Evolutionary conservation across 257 asterid genomes (phyloP), one percentile per base, ranked within the genome.

Genomic region (Solanum arcanum): DNA sequence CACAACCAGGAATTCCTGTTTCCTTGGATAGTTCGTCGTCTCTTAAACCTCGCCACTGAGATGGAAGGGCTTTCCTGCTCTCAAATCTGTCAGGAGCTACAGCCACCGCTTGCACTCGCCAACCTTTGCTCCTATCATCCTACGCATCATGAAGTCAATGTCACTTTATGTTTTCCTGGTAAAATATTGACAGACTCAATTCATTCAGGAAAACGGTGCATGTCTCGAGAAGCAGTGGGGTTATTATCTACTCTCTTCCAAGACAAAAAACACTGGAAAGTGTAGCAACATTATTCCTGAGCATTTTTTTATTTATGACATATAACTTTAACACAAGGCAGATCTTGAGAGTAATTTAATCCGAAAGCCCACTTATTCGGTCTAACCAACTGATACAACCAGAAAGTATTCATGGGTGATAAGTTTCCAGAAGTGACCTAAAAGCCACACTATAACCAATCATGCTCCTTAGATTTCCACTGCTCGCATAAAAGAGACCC

Each of bases 91-190:
- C 91, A 9, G 87, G 35, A 60, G 88, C 85, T 78, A 89, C 83
- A 52, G 88, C 91, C 56, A 87, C 86, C 59, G 86, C 91, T 74
- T 89, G 91, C 78, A 87, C 72, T 31, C 86, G 80, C 91, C 91
- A 89, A 70, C 88, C 72, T 20, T 89, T 59, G 66, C 88, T 89
- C 83, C 91, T 64, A 47, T 87, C 87, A 64, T 89, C 91, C 91
- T 87, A 81, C 80, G 73, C 33, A 80, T 47, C 16, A 47, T 46
- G 85, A 80, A 47, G 10, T 29, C 85, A 80, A 49, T 15, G 27
- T 80, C 85, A 80, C 44, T 80, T 47, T 20, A 47, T 47, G 44
- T 20, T 46, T 47, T 4, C 68, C 5, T 15, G 5, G 35, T 29
- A 49, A 80, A 47, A 18, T 29, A 80, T 29, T 9, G 42, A 29